A percentile compares a stretch with the other conserved stretches of the same genome.
These are phyloP conservation scores for barley (Hordeum vulgare) DNA, from an alignment of 176 grass and related monocot species.

Conservation along the genomic window DNA sequence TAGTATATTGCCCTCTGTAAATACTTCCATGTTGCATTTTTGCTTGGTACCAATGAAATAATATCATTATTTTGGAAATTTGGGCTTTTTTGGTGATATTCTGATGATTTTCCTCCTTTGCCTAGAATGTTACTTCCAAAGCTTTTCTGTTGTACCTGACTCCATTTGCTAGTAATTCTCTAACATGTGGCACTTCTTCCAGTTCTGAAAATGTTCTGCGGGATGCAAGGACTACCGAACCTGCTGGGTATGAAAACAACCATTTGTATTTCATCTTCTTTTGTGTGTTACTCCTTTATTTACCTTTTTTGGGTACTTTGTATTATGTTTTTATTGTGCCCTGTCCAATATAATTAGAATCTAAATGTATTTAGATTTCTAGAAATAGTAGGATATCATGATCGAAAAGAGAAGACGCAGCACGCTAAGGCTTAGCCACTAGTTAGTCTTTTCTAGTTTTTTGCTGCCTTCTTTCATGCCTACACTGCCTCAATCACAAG, in stretches of 20 bases:
- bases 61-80: background rate
- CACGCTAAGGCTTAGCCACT: background rate
- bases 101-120: background rate
- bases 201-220: conserved; percentile 27
- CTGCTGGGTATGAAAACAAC: conserved; percentile 40
- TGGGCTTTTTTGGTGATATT: background rate
- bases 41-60: background rate
- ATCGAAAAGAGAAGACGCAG: background rate
- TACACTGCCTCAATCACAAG: background rate
- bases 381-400: background rate
- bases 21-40: background rate
- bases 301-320: background rate
- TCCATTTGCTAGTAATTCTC: background rate
- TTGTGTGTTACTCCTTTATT: background rate
- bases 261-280: background rate
- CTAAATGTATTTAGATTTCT: background rate
- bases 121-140: background rate
- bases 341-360: background rate
- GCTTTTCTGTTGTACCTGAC: background rate
- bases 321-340: background rate
- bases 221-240: conserved; percentile 30
- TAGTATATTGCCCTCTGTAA: background rate
- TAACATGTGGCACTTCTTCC: conserved; percentile 26
- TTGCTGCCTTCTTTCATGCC: background rate
- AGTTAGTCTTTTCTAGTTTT: background rate